Evolutionary conservation across 129 eudicot species (phyloP).

Genomic region (Saposhnikovia divaricata): DNA sequence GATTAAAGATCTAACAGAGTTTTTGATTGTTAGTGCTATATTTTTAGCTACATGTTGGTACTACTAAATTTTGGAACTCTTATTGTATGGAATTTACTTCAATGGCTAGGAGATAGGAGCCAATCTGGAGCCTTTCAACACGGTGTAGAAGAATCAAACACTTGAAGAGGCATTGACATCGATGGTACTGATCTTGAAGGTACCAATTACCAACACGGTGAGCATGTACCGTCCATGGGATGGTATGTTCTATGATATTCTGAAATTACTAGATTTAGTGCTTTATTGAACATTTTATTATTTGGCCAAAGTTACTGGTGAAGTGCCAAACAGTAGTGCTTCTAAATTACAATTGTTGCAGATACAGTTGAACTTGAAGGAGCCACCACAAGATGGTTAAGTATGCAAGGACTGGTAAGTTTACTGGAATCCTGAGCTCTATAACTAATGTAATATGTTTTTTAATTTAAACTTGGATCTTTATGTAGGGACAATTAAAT

Average conservation of each 20-base stretch:
- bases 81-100: too few relatives aligned
- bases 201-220: too few relatives aligned
- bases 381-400: conserved; percentile 55
- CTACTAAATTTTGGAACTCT: too few relatives aligned
- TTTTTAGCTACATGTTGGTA: too few relatives aligned
- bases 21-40: too few relatives aligned
- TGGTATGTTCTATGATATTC: conserved; percentile 24
- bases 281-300: background rate
- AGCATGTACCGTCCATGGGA: conserved; percentile 29
- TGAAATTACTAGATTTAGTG: background rate
- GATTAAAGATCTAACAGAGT: too few relatives aligned
- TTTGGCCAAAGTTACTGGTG: background rate
- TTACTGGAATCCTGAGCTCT: background rate
- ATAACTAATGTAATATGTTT: background rate
- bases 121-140: too few relatives aligned
- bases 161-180: too few relatives aligned
- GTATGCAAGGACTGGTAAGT: conserved; percentile 62
- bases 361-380: conserved; percentile 61
- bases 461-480: background rate
- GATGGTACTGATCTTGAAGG: too few relatives aligned
- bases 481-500: conserved; percentile 42
- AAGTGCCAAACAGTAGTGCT: background rate
- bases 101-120: too few relatives aligned
- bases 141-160: too few relatives aligned
- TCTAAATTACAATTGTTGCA: background rate